Evolutionary conservation across 345 rosid genomes (phyloP), one percentile per base, ranked within the genome.

Genomic region (Cardamine resedifolia): DNA sequence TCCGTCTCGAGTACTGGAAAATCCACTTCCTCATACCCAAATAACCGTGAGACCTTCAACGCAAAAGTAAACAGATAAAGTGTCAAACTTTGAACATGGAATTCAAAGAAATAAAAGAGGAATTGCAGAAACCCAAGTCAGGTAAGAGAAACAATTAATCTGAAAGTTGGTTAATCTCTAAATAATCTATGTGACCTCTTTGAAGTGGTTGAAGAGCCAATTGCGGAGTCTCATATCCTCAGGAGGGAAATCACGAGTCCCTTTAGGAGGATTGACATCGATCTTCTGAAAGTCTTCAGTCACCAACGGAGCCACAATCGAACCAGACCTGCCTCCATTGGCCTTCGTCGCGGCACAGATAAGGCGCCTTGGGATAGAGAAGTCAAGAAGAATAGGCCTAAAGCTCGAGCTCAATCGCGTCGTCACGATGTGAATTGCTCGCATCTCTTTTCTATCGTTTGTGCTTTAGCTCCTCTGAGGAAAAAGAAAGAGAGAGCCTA

Each of bases 211-310:
- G 70, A 95, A 91, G 64, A 95, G 91, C 97, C 99, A 95, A 31
- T 81, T 89, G 41, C 96, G 91, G 19, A 95, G 89, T 9, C 97
- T 89, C 96, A 91, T 91, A 59, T 91, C 96, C 67, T 91, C 96
- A 19, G 96, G 97, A 44, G 96, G 85, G 80, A 91, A 91, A 80
- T 91, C 99, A 20, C 97, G 84, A 66, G 99, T 95, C 4, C 97
- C 96, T 80, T 87, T 89, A 19, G 96, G 97, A 38, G 96, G 97
- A 80, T 91, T 89, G 7, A 88, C 96, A 56, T 95, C 93, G 53
- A 95, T 88, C 72, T 70, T 89, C 77, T 84, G 80, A 70, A 81
- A 27, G 3, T 84, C 85, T 11, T 83, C 90, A 6, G 30, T 56
- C 27, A 78, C 71, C 65, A 86, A 55, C 3, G 90, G 78, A 50